Evolutionary conservation across 495 filamentous ascomycete species (phyloP).

Genomic region (Polyplosphaeria fusca): DNA sequence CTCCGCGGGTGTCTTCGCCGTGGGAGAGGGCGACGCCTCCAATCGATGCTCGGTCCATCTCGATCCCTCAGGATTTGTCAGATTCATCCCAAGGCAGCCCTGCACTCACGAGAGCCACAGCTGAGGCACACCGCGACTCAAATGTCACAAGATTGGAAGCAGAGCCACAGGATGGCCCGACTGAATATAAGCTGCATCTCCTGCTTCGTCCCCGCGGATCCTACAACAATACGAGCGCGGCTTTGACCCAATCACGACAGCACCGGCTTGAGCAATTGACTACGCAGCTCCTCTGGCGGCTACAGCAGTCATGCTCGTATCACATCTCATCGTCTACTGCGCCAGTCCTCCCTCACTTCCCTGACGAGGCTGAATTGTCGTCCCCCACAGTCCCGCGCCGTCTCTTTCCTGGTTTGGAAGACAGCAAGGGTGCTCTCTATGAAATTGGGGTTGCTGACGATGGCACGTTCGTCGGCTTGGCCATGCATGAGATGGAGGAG

Average conservation of each 20-base stretch:
- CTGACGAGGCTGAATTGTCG: slow-evolving; percentile 56
- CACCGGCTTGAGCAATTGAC: slow-evolving; percentile 85
- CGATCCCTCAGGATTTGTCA: slow-evolving; percentile 19
- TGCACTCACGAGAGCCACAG: background rate
- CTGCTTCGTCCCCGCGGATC: slow-evolving; percentile 73
- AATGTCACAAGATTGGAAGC: slow-evolving; percentile 71
- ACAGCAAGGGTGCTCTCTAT: slow-evolving; percentile 88
- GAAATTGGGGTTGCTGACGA: slow-evolving; percentile 97
- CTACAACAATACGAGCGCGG: slow-evolving; percentile 62
- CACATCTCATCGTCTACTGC: slow-evolving; percentile 71
- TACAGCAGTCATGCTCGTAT: slow-evolving; percentile 91
- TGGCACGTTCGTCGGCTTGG: slow-evolving; percentile 86
- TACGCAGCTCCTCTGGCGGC: slow-evolving; percentile 88
- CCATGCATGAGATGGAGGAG: slow-evolving; percentile 86
- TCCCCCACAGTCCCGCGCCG: slow-evolving; percentile 58
- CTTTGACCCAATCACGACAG: slow-evolving; percentile 64
- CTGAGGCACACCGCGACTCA: background rate
- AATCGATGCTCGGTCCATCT: slow-evolving; percentile 20
- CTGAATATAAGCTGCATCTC: slow-evolving; percentile 96
- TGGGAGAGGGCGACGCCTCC: slow-evolving; percentile 73
- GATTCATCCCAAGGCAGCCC: too few relatives aligned
- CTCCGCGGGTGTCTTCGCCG: slow-evolving; percentile 82
- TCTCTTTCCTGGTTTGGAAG: slow-evolving; percentile 78
- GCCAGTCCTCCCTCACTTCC: slow-evolving; percentile 69
- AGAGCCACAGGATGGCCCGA: slow-evolving; percentile 91